Evolutionary conservation across 495 filamentous ascomycete species (phyloP), one percentile per base, ranked within the genome.

Genomic region (Xylaria palmicola): DNA sequence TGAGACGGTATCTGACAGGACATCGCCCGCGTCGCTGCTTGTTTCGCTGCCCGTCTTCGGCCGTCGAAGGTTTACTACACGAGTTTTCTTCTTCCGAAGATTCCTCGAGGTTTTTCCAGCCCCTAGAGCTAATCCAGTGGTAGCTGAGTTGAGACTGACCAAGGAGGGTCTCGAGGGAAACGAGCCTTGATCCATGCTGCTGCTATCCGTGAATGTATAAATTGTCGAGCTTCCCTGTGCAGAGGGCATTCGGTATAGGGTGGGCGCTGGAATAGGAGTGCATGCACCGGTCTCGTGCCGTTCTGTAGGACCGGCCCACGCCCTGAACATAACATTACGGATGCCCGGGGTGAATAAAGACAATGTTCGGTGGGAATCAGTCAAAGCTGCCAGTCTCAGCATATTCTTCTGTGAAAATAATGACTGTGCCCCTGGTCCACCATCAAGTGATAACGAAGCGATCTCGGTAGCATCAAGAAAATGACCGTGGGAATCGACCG

Each of bases 321-420:
- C 94, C 45, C 94, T 83, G 70, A 93, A 97, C 20, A 98, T 85
- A 5, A 89, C 88, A 71, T 97, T 90, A 47, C 84, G 76, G 44
- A 97, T 90, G 12, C 83, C 83, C 0, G 92, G 90, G 10, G 93
- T 97, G 64, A 93, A 91, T 0, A 97, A 75, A 15, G 92, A 94
- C 27, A 97, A 75, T 0, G 94, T 97, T 45, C 88, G 83, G 50
- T 97, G 91, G 2, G 92, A 91, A 64, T 91, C 85, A 0, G 83
- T 90, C 54, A 97, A 79, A 22, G 89, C 83, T 17, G 84, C 88
- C 13, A 97, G 76, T 51, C 88, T 87, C 6, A 92, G 73, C 36
- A 97, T 77, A 64, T 93, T 96, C 82, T 92, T 94, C 68, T 95
- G 90, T 1, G 91, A 96, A 74, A 96, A 97, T 24, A 94, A 78